A percentile compares a stretch with the other conserved stretches of the same genome.
These are phyloP conservation scores for Cordyceps militaris DNA, from an alignment of 2,329 filamentous ascomycete species.

Conservation along the genomic window DNA sequence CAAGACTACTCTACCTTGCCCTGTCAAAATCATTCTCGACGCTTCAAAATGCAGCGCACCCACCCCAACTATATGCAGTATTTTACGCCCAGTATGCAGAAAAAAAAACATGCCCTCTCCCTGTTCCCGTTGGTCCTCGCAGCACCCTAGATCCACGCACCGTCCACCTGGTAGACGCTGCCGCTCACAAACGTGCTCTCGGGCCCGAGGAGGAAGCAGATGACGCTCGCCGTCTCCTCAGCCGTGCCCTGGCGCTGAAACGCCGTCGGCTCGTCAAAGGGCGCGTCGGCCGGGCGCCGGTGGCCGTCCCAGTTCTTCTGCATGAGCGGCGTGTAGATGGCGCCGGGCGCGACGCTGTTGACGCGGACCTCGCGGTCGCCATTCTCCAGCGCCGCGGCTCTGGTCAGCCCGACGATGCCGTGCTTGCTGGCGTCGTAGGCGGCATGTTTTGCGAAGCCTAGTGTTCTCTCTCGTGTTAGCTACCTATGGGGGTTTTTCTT, in stretches of 20 bases:
- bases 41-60: too few relatives aligned
- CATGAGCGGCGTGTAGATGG: constrained; percentile 43
- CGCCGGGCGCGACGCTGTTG: constrained; percentile 40
- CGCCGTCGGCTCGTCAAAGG: constrained; percentile 35
- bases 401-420: constrained; percentile 27
- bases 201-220: constrained; percentile 41
- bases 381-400: constrained; percentile 26
- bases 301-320: constrained; percentile 33
- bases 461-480: constrained; percentile 12
- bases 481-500: too few relatives aligned
- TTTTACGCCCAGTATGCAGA: too few relatives aligned
- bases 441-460: constrained; percentile 24
- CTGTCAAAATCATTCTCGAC: too few relatives aligned
- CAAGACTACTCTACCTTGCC: too few relatives aligned
- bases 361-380: constrained; percentile 35
- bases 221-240: constrained; percentile 39
- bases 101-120: not conserved
- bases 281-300: constrained; percentile 27
- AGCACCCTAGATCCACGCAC: constrained; percentile 27
- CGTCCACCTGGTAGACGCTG: constrained; percentile 38
- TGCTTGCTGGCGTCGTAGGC: constrained; percentile 31
- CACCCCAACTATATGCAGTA: too few relatives aligned
- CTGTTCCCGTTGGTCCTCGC: too few relatives aligned
- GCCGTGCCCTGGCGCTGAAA: constrained; percentile 38
- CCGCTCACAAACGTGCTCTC: constrained; percentile 41